A percentile compares a stretch with the other conserved stretches of the same genome.
Conservation (phyloP, 2,329 filamentous ascomycete species). For the Aspergillus pseudoglaucus region DNA sequence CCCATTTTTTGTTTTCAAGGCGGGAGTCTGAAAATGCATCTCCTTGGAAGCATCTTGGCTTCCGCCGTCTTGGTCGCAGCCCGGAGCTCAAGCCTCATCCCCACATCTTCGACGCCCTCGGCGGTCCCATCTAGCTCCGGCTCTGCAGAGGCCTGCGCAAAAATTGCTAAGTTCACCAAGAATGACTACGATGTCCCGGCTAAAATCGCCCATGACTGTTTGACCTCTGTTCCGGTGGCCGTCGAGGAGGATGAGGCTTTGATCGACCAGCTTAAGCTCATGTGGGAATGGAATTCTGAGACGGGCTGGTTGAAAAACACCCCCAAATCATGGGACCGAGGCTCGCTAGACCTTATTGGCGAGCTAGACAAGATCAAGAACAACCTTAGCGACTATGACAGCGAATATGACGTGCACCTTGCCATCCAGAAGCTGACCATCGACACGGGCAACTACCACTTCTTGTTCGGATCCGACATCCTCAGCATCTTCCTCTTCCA, state of each 20-base stretch:
- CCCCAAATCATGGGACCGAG: slow-evolving; percentile 5
- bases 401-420: slow-evolving; percentile 7
- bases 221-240: slow-evolving; percentile 16
- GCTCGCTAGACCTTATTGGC: slow-evolving; percentile 5
- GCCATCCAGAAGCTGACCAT: slow-evolving; percentile 5
- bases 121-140: too few relatives aligned
- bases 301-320: slow-evolving; percentile 15
- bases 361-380: slow-evolving; percentile 8
- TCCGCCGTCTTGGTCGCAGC: too few relatives aligned
- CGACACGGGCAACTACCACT: slow-evolving; percentile 7
- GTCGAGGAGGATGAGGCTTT: slow-evolving; percentile 13
- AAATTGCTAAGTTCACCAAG: too few relatives aligned
- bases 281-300: slow-evolving; percentile 18
- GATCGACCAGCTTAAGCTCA: slow-evolving; percentile 14
- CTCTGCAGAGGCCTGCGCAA: too few relatives aligned
- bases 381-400: slow-evolving; percentile 4
- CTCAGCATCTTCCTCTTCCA: slow-evolving; percentile 5
- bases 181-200: background rate
- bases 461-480: slow-evolving; percentile 5
- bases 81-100: too few relatives aligned
- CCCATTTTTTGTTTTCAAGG: too few relatives aligned
- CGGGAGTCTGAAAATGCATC: too few relatives aligned
- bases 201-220: slow-evolving; percentile 15
- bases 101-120: too few relatives aligned
- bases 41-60: too few relatives aligned